phyloP scores from a whole-genome alignment of 1,284 basidiomycete species.

The Xerocomus amazonicus region DNA sequence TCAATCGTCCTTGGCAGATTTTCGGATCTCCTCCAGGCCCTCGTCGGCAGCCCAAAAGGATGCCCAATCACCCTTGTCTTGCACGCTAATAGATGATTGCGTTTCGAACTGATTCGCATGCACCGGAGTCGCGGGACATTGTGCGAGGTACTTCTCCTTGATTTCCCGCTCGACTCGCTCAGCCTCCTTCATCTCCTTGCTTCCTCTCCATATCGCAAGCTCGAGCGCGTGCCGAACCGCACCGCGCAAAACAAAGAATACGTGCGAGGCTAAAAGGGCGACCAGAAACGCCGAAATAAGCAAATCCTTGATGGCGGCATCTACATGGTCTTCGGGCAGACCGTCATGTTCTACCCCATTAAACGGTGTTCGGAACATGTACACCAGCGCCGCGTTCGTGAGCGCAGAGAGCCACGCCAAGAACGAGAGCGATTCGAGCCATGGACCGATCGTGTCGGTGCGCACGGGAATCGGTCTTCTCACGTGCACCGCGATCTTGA shows the following conservation, averaged over 20 bases:
- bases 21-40: slow-evolving; percentile 28
- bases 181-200: slow-evolving; percentile 56
- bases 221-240: slow-evolving; percentile 72
- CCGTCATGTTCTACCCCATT: slow-evolving; percentile 13
- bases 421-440: slow-evolving; percentile 87
- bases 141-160: slow-evolving; percentile 54
- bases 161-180: slow-evolving; percentile 58
- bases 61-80: slow-evolving; percentile 18
- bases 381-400: slow-evolving; percentile 83
- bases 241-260: slow-evolving; percentile 65
- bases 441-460: slow-evolving; percentile 90
- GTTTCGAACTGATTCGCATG: not conserved
- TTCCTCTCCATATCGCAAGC: slow-evolving; percentile 70
- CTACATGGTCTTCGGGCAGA: slow-evolving; percentile 15
- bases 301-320: slow-evolving; percentile 47
- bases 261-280: slow-evolving; percentile 77
- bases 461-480: slow-evolving; percentile 83
- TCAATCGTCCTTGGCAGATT: slow-evolving; percentile 24
- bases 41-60: slow-evolving; percentile 26
- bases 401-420: slow-evolving; percentile 85
- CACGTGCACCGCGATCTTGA: slow-evolving; percentile 88
- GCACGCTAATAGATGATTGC: not conserved
- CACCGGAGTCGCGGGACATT: slow-evolving; percentile 14
- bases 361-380: slow-evolving; percentile 64
- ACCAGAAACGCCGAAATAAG: slow-evolving; percentile 69